Evolutionary conservation across 2,329 filamentous ascomycete species (phyloP), one percentile per base, ranked within the genome.

Genomic region (Botrytis fragariae): DNA sequence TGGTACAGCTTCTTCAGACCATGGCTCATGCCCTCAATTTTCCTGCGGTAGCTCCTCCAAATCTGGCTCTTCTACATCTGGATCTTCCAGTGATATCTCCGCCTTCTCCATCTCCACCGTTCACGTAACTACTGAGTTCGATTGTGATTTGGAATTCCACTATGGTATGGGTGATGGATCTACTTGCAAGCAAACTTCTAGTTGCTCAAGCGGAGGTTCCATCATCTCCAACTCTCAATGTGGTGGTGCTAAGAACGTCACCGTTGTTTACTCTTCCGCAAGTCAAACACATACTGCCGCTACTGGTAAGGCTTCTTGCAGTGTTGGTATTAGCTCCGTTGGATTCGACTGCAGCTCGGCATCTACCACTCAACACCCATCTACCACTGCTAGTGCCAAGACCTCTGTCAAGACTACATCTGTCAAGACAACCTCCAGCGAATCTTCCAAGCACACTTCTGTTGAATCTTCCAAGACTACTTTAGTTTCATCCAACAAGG

Each of bases 81-180:
- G 62, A 61, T 72, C 84, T 74, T 83, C 84, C 74, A 78, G 80
- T 65, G 80, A 81, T 68, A 79, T 84, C 74, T 82, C 83, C 72
- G 68, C 81, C 76, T 96, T 97, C 86, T 96, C 94, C 51, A 89
- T 97, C 79, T 88, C 85, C 76, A 86, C 89, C 78, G 88, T 97
- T 82, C 87, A 95, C 76, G 85, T 98, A 77, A 89, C 89, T 63
- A 87, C 90, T 76, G 90, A 93, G 80, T 90, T 92, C 80, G 91
- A 95, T 83, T 90, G 89, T 78, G 90, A 95, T 76, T 84, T 98
- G 71, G 90, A 95, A 83, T 94, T 97, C 85, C 88, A 93, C 85
- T 98, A 95, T 84, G 87, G 86, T 79, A 97, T 98, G 94, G 87
- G 90, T 3, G 93, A 95, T 81, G 93, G 93, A 78, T 91, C 89